phyloP scores from a whole-genome alignment of 805 yeast genomes.

The Yamadazyma olivae region DNA sequence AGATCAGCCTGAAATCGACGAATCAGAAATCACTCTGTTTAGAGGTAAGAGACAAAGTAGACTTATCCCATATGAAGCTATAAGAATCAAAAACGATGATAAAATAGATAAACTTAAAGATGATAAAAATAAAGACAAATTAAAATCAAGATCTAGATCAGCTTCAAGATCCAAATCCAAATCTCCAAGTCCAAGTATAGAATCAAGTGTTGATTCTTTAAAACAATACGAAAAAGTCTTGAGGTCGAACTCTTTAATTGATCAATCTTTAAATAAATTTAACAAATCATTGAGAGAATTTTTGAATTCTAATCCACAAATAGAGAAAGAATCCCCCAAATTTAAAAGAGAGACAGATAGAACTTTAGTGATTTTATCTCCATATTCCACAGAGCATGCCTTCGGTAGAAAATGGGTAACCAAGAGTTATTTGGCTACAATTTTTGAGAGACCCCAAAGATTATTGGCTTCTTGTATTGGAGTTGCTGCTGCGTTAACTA shows the following conservation, averaged over 20 bases:
- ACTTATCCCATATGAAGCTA: slow-evolving; percentile 23
- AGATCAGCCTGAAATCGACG: slow-evolving; percentile 1
- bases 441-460: slow-evolving; percentile 83
- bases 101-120: background rate
- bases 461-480: slow-evolving; percentile 76
- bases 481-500: slow-evolving; percentile 67
- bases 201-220: slow-evolving; percentile 7
- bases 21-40: slow-evolving; percentile 31
- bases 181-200: slow-evolving; percentile 11
- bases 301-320: slow-evolving; percentile 40
- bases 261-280: slow-evolving; percentile 33
- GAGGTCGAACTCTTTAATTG: slow-evolving; percentile 34
- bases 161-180: slow-evolving; percentile 6
- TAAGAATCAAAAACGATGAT: slow-evolving; percentile 13
- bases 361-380: slow-evolving; percentile 63
- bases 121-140: background rate
- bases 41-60: slow-evolving; percentile 29
- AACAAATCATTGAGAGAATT: slow-evolving; percentile 43
- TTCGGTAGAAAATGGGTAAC: slow-evolving; percentile 78
- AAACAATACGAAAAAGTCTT: slow-evolving; percentile 25
- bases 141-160: slow-evolving; percentile 5
- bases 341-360: slow-evolving; percentile 37
- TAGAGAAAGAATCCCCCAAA: slow-evolving; percentile 37
- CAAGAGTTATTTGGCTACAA: slow-evolving; percentile 59
- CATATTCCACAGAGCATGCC: slow-evolving; percentile 66